These are phyloP conservation scores for Guadua angustifolia DNA, from an alignment of 176 grass and related monocot genomes.

Conservation along the genomic window DNA sequence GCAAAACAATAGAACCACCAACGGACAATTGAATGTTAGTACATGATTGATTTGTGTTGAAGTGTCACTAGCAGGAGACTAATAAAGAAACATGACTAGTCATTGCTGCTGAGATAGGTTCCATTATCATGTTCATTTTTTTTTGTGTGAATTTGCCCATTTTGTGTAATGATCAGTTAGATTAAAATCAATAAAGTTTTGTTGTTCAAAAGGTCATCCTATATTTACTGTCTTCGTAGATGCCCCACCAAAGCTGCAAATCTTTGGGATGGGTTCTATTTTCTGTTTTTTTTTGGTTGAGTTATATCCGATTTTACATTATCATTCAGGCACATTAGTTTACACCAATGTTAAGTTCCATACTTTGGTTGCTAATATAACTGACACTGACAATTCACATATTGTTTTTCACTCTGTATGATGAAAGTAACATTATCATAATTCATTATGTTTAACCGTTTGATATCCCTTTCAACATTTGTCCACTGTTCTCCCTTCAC, in stretches of 20 bases:
- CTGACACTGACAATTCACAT: constrained; percentile 33
- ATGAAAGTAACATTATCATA: constrained; percentile 50
- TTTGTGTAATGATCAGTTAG: neutral
- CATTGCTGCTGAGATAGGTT: constrained; percentile 2
- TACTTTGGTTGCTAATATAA: neutral
- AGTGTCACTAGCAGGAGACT: neutral
- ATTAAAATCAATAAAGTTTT: neutral
- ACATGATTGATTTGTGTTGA: constrained; percentile 7
- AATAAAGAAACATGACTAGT: neutral
- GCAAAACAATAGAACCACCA: neutral
- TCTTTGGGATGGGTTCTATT: neutral
- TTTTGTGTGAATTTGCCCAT: too few relatives aligned
- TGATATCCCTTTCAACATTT: constrained; percentile 44
- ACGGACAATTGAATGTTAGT: constrained; percentile 21
- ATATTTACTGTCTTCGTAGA: neutral
- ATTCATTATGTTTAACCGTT: constrained; percentile 39
- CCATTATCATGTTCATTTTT: neutral
- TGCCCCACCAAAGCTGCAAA: neutral
- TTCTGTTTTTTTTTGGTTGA: neutral
- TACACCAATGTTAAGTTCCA: constrained; percentile 29
- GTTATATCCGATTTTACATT: constrained; percentile 29
- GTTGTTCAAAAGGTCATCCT: neutral
- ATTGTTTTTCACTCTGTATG: neutral
- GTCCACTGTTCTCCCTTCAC: constrained; percentile 44
- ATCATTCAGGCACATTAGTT: constrained; percentile 27